Base-by-base conservation (phyloP, 257 asterid genomes). In the Vinca minor region DNA sequence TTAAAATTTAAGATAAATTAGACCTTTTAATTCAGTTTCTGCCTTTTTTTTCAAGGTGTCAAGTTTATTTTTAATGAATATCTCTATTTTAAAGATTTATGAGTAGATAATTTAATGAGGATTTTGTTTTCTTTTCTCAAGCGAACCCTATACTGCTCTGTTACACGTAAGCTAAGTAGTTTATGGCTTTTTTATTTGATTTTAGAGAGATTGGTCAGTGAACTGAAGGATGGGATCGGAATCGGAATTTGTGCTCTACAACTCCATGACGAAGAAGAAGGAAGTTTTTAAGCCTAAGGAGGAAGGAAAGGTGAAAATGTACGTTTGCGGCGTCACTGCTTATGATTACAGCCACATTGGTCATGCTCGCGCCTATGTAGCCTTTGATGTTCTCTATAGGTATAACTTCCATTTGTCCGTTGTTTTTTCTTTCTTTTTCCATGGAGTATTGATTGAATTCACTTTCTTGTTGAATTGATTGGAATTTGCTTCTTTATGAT, bases 311-410 rank as follows among this genome's bases (percentile, higher is more conserved):
- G 94, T 86, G 3, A 79, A 84, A 42, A 84, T 86, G 96, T 91
- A 91, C 32, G 63, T 91, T 17, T 91, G 97, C 66, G 98, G 95
- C 14, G 94, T 91, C 21, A 86, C 98, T 48, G 76, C 94, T 4
- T 91, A 88, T 64, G 98, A 91, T 56, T 66, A 70, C 79, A 91
- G 96, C 75, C 95, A 88, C 59, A 91, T 91, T n/a, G 95, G 98
- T 60, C 98, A 88, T 54, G 93, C 96, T 4, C 89, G 95, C 18
- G 93, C 96, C 59, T 85, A 85, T 41, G 88, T 87, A 4, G 96
- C 96, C 1, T 90, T 90, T 63, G 97, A 90, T 53, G 77, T 90
- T 50, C 93, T 90, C 62, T 87, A 73, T 69, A 85, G 96, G 96
- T 89, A 62, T 31, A 38, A 25, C 28, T n/a, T 18, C 8, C 47